Evolutionary conservation across 805 yeast species (phyloP).

Genomic region (Metschnikowia koreensis): DNA sequence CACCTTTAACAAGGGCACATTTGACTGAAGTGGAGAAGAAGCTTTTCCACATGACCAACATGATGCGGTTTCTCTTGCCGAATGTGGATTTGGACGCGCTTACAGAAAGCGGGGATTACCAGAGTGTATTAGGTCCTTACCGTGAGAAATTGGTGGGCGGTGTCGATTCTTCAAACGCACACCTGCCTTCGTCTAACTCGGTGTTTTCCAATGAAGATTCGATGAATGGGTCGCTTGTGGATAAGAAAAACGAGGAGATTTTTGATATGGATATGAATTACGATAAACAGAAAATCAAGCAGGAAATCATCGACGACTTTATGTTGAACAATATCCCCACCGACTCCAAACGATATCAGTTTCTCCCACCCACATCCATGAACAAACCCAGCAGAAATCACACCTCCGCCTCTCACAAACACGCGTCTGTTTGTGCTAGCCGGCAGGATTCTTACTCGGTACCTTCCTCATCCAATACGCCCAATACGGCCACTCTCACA

Average conservation of each 20-base stretch:
- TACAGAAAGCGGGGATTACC: constrained; percentile 19
- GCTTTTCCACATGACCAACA: constrained; percentile 28
- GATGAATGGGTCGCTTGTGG: constrained; percentile 13
- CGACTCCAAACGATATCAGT: constrained; percentile 15
- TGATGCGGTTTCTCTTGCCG: constrained; percentile 35
- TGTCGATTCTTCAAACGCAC: constrained; percentile 13
- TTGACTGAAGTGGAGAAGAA: constrained; percentile 69
- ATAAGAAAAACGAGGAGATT: constrained; percentile 13
- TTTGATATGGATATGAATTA: constrained; percentile 9
- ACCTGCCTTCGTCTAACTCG: constrained; percentile 26
- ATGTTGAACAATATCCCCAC: constrained; percentile 37
- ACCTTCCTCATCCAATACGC: constrained; percentile 2
- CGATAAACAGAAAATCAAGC: constrained; percentile 30
- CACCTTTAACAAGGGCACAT: constrained; percentile 80
- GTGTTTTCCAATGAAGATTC: constrained; percentile 26
- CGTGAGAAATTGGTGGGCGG: constrained; percentile 10
- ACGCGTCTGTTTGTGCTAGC: background rate
- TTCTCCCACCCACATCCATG: constrained; percentile 12
- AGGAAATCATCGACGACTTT: constrained; percentile 41
- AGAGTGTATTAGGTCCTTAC: constrained; percentile 12
- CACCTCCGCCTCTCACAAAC: background rate
- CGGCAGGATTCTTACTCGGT: background rate
- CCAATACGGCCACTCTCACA: constrained; percentile 25
- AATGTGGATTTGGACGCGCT: constrained; percentile 21
- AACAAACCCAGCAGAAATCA: background rate